phyloP scores from a whole-genome alignment of 345 rosid species.

The Pelargonium nanum region DNA sequence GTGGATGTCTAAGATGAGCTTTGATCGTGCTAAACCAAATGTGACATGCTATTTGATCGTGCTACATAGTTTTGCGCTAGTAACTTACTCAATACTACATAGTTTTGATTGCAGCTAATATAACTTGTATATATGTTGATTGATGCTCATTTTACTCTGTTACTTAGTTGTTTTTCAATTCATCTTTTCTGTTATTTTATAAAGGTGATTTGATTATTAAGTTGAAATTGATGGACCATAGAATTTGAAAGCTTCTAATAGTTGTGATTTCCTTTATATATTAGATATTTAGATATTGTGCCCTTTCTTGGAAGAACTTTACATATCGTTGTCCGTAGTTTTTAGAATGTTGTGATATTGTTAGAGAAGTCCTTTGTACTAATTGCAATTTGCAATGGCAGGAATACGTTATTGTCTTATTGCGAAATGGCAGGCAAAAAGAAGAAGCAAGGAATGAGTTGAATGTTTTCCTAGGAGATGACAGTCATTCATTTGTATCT shows the following conservation, averaged over 20 bases:
- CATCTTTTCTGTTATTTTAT: no score
- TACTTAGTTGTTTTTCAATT: no score
- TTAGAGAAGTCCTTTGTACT: background rate
- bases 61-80: no score
- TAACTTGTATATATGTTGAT: no score
- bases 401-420: conserved; percentile 86
- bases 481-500: conserved; percentile 69
- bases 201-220: no score
- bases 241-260: no score
- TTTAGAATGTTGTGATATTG: background rate
- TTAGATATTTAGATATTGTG: background rate
- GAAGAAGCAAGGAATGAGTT: conserved; percentile 82
- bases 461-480: conserved; percentile 83
- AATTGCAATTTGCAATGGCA: conserved; percentile 23
- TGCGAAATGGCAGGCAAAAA: conserved; percentile 76
- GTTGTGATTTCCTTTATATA: background rate
- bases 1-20: no score
- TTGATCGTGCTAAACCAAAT: no score
- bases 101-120: no score
- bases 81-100: no score
- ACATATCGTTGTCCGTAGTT: background rate
- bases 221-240: background rate
- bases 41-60: no score
- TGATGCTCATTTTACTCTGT: no score
- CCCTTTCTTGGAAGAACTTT: background rate